phyloP scores from a whole-genome alignment of 192 early-diverging fungal genomes.

The Podila epicladia region DNA sequence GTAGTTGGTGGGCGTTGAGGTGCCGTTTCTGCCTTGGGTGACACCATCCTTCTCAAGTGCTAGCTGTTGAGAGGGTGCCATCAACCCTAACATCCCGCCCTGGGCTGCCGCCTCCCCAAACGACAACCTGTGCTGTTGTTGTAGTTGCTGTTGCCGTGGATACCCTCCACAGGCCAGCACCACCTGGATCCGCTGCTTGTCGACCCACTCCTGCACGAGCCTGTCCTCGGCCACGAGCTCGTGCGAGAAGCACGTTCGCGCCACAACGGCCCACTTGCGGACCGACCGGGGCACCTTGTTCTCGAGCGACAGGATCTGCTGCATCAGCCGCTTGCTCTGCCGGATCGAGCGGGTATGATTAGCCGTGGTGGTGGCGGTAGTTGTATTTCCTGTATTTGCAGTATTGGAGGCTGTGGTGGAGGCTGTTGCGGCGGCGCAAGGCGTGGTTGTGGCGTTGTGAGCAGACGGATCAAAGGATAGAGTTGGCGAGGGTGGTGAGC shows the following conservation, averaged over 20 bases:
- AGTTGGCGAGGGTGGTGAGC: background rate
- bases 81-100: background rate
- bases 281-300: constrained; percentile 40
- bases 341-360: background rate
- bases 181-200: constrained; percentile 42
- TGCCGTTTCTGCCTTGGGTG: background rate
- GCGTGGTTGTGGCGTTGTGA: background rate
- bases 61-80: background rate
- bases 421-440: background rate
- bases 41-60: background rate
- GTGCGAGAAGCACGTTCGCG: constrained; percentile 28
- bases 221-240: constrained; percentile 32
- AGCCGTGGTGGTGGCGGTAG: background rate
- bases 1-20: constrained; percentile 9
- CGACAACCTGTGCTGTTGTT: background rate
- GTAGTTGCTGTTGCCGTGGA: background rate
- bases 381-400: background rate
- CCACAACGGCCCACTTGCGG: constrained; percentile 37
- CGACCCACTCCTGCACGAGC: constrained; percentile 36
- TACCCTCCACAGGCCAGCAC: constrained; percentile 12
- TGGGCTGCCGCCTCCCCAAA: background rate
- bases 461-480: background rate
- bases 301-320: constrained; percentile 41
- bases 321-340: constrained; percentile 35
- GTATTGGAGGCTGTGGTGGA: background rate